phyloP scores from a whole-genome alignment of 805 yeast genomes.

The Phaffomyces opuntiae region DNA sequence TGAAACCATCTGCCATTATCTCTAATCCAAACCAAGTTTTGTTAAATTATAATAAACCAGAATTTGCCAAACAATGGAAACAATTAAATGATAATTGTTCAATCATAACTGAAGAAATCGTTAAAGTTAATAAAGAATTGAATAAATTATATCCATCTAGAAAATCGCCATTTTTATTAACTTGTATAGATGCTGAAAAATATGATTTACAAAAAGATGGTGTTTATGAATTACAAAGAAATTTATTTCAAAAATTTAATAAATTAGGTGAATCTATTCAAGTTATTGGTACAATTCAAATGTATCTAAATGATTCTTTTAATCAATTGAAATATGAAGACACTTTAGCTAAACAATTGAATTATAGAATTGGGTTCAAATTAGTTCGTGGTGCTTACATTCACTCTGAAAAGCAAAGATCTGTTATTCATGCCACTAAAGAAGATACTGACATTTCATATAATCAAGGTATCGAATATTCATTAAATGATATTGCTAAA shows the following conservation, averaged over 20 bases:
- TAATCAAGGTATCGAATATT: slow-evolving; percentile 57
- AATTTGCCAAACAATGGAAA: slow-evolving; percentile 44
- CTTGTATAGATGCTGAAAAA: slow-evolving; percentile 89
- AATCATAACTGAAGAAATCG: slow-evolving; percentile 50
- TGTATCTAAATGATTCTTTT: slow-evolving; percentile 74
- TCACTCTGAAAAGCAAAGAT: slow-evolving; percentile 76
- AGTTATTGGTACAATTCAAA: slow-evolving; percentile 87
- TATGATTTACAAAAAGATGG: slow-evolving; percentile 74
- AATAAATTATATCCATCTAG: slow-evolving; percentile 53
- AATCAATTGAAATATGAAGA: slow-evolving; percentile 57
- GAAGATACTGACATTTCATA: slow-evolving; percentile 73
- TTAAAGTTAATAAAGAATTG: slow-evolving; percentile 43
- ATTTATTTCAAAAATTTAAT: slow-evolving; percentile 69
- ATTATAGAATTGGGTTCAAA: slow-evolving; percentile 77
- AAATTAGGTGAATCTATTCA: slow-evolving; percentile 48
- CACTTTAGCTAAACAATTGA: slow-evolving; percentile 48
- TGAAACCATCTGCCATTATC: slow-evolving; percentile 89
- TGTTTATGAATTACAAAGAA: slow-evolving; percentile 84
- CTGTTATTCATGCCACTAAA: slow-evolving; percentile 69
- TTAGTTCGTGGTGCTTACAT: slow-evolving; percentile 94
- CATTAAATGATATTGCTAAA: slow-evolving; percentile 43
- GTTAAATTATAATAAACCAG: slow-evolving; percentile 50
- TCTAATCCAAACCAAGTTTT: slow-evolving; percentile 70
- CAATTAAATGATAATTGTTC: slow-evolving; percentile 60
- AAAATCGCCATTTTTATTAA: slow-evolving; percentile 62